Percentiles rank a stretch among this genome's conserved stretches.
Conservation (phyloP, 2,329 filamentous ascomycete genomes). For the Byssochlamys sp. region DNA sequence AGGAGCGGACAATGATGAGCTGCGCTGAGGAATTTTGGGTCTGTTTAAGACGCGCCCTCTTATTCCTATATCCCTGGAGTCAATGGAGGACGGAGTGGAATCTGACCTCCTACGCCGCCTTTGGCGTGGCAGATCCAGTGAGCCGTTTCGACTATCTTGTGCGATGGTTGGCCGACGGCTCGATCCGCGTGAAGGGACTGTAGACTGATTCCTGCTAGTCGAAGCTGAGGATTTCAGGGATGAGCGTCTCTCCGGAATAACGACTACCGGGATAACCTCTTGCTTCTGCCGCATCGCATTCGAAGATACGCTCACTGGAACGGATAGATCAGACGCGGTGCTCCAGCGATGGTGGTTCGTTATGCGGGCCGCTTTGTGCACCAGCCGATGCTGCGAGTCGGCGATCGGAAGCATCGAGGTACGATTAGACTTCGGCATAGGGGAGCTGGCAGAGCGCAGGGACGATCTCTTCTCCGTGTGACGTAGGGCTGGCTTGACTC, state of each 20-base stretch:
- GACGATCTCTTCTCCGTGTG: conserved; percentile 47
- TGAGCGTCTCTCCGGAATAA: conserved; percentile 39
- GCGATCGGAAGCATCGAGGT: conserved; percentile 36
- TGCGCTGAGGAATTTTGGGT: conserved; percentile 31
- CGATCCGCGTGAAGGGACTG: conserved; percentile 29
- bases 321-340: conserved; percentile 33
- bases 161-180: conserved; percentile 27
- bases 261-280: conserved; percentile 39
- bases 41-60: conserved; percentile 19
- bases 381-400: conserved; percentile 38
- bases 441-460: conserved; percentile 39
- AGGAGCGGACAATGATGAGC: conserved; percentile 38
- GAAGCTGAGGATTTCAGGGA: conserved; percentile 32
- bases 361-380: conserved; percentile 43
- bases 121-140: conserved; percentile 22
- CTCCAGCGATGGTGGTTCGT: conserved; percentile 38
- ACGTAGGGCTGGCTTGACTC: conserved; percentile 38
- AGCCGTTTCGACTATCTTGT: conserved; percentile 23
- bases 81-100: conserved; percentile 17
- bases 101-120: conserved; percentile 35
- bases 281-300: conserved; percentile 19
- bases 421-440: conserved; percentile 35
- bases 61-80: conserved; percentile 15
- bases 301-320: conserved; percentile 23
- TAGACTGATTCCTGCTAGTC: conserved; percentile 29